phyloP scores from a whole-genome alignment of 225 moss, liverwort and hornwort species.

The Climacium dendroides region DNA sequence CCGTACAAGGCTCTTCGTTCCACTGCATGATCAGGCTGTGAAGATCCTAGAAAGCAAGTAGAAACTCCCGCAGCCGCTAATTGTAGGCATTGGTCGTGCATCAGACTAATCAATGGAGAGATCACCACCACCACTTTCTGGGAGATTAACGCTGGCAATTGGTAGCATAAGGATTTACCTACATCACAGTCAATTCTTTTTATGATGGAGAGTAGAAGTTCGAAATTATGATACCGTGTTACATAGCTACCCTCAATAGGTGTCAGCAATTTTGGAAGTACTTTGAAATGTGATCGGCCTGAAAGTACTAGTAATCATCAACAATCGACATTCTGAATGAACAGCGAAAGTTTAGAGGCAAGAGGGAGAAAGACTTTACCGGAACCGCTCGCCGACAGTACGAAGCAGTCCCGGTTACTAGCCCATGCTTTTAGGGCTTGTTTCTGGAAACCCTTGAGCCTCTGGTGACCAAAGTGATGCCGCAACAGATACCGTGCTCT shows the following conservation, averaged over 20 bases:
- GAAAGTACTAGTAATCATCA: not conserved
- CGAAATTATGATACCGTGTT: not conserved
- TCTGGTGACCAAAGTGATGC: slow-evolving; percentile 30
- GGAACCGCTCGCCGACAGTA: slow-evolving; percentile 44
- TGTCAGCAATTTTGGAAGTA: not conserved
- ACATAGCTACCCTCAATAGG: not conserved
- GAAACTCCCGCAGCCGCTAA: slow-evolving; percentile 45
- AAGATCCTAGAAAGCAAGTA: slow-evolving; percentile 62
- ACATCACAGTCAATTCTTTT: not conserved
- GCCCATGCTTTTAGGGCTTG: slow-evolving; percentile 46
- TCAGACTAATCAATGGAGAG: slow-evolving; percentile 57
- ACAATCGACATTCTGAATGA: not conserved
- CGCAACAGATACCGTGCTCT: slow-evolving; percentile 9
- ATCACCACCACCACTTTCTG: slow-evolving; percentile 55
- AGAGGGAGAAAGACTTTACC: slow-evolving; percentile 4
- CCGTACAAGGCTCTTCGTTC: slow-evolving; percentile 41
- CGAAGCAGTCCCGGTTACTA: slow-evolving; percentile 34
- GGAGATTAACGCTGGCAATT: slow-evolving; percentile 57
- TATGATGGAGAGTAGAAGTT: not conserved
- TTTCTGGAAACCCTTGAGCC: slow-evolving; percentile 39
- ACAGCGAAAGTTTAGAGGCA: too few relatives aligned
- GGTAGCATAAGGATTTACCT: slow-evolving; percentile 56
- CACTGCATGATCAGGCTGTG: slow-evolving; percentile 34
- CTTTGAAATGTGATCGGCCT: not conserved
- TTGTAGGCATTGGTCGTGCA: slow-evolving; percentile 65